Conservation (phyloP, 805 yeast genomes). For the Lipomyces kockii region DNA sequence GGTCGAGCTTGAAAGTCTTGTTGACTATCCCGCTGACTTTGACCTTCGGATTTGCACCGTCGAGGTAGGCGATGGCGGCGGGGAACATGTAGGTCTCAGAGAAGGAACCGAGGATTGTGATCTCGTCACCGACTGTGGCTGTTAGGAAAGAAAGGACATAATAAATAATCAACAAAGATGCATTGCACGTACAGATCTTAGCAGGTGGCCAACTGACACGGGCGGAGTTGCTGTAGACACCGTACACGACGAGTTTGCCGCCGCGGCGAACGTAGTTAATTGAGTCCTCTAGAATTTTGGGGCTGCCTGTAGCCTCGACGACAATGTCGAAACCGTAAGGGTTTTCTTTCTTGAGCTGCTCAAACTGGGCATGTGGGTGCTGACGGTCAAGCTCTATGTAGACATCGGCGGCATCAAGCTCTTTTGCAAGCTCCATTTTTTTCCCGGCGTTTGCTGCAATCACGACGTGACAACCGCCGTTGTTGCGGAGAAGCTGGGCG, state of each 20-base stretch:
- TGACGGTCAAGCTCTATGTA: slow-evolving; percentile 31
- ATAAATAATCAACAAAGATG: background rate
- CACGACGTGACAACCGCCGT: slow-evolving; percentile 36
- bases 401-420: slow-evolving; percentile 32
- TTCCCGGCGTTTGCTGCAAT: slow-evolving; percentile 31
- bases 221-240: slow-evolving; percentile 32
- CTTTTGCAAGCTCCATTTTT: slow-evolving; percentile 33
- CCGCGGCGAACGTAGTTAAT: slow-evolving; percentile 36
- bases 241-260: slow-evolving; percentile 34
- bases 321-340: slow-evolving; percentile 35
- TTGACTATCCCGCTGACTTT: slow-evolving; percentile 33
- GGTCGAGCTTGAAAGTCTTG: slow-evolving; percentile 34
- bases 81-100: slow-evolving; percentile 36
- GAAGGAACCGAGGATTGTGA: slow-evolving; percentile 34
- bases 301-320: slow-evolving; percentile 34
- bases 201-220: slow-evolving; percentile 34
- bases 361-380: slow-evolving; percentile 28
- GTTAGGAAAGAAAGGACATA: background rate
- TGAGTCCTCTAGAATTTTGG: slow-evolving; percentile 31
- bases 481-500: slow-evolving; percentile 33
- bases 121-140: slow-evolving; percentile 32
- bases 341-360: slow-evolving; percentile 29
- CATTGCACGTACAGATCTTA: slow-evolving; percentile 25
- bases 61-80: slow-evolving; percentile 33
- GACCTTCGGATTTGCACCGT: slow-evolving; percentile 34